Conservation (phyloP, 148 eudicot genomes). For the Linanthus parryae region DNA sequence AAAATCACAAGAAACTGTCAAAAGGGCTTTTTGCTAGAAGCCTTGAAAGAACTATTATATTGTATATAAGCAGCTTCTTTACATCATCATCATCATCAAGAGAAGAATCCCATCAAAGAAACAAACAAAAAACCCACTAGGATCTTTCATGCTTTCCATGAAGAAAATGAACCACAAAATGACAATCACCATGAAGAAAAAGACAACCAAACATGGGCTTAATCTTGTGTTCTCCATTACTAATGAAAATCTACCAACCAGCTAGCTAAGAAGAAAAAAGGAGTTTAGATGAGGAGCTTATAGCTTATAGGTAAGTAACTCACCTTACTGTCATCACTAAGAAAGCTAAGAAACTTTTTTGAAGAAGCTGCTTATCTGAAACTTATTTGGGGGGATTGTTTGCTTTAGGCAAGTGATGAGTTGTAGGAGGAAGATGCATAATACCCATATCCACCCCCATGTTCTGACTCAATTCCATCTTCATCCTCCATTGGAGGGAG, state of each 20-base stretch:
- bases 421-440: slow-evolving; percentile 4
- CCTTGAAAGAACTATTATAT: not conserved
- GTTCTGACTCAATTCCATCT: not conserved
- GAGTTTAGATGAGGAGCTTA: not conserved
- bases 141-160: slow-evolving; percentile 2
- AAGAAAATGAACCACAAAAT: slow-evolving; percentile 10
- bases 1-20: too few species aligned
- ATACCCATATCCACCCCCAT: slow-evolving; percentile 3
- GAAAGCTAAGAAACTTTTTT: not conserved
- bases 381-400: not conserved
- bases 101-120: slow-evolving; percentile 6
- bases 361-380: not conserved
- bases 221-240: not conserved
- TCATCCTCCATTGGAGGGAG: slow-evolving; percentile 19
- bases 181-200: not conserved
- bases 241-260: not conserved
- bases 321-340: slow-evolving; percentile 4
- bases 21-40: too few species aligned
- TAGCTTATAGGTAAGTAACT: too few species aligned
- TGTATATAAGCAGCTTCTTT: slow-evolving; percentile 5
- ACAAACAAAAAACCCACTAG: slow-evolving; percentile 4
- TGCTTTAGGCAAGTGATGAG: not conserved
- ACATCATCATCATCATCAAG: not conserved
- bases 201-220: slow-evolving; percentile 3
- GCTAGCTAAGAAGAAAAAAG: not conserved